phyloP scores from a whole-genome alignment of 441 rosid genomes.

The Oxalis stricta region DNA sequence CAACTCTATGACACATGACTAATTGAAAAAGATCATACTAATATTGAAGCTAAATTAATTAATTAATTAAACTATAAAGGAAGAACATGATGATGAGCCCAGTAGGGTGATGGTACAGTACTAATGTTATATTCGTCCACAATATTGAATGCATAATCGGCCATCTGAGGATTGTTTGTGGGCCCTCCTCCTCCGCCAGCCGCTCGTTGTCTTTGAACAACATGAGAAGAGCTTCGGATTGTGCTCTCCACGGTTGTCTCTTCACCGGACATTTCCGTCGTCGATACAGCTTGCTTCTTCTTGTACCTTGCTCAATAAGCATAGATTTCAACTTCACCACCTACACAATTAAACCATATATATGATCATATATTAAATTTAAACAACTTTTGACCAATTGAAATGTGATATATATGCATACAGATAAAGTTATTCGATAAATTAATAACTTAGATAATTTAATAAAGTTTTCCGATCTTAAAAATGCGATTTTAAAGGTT shows the following conservation, averaged over 20 bases:
- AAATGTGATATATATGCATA: not conserved
- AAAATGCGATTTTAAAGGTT: too few species aligned
- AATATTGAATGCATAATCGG: conserved; percentile 15
- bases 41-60: not conserved
- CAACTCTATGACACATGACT: too few species aligned
- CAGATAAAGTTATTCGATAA: not conserved
- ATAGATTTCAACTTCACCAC: conserved; percentile 55
- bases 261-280: conserved; percentile 43
- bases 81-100: conserved; percentile 10
- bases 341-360: conserved; percentile 13
- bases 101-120: conserved; percentile 10
- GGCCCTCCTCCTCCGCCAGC: too few species aligned
- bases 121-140: conserved; percentile 23
- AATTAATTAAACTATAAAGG: not conserved
- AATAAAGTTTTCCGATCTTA: too few species aligned
- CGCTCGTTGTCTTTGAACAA: too few species aligned
- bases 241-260: conserved; percentile 72
- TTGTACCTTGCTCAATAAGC: conserved; percentile 37
- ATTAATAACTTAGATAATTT: too few species aligned
- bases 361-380: too few species aligned
- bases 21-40: too few species aligned
- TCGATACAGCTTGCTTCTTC: conserved; percentile 38
- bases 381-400: not conserved
- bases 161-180: too few species aligned
- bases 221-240: conserved; percentile 24